Evolutionary conservation across 805 yeast genomes (phyloP).

Genomic region (Teunomyces lycoperdinae): DNA sequence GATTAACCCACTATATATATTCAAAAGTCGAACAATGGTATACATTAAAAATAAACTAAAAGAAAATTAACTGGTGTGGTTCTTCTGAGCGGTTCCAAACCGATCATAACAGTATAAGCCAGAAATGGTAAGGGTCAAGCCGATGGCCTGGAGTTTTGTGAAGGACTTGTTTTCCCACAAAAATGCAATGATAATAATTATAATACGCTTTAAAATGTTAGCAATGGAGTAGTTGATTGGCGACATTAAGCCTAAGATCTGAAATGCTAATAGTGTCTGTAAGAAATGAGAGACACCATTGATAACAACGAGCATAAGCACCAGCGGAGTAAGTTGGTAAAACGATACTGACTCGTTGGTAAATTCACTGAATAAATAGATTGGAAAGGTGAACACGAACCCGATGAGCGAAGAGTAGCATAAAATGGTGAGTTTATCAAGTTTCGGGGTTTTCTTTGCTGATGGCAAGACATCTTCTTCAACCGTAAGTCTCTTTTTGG

Average conservation of each 20-base stretch:
- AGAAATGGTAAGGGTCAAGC: conserved; percentile 33
- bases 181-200: conserved; percentile 64
- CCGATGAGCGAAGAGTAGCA: conserved; percentile 73
- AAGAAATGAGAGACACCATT: conserved; percentile 70
- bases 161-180: conserved; percentile 53
- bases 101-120: conserved; percentile 44
- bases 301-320: conserved; percentile 42
- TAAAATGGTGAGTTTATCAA: conserved; percentile 70
- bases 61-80: conserved; percentile 1
- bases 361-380: conserved; percentile 59
- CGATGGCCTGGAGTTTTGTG: conserved; percentile 31
- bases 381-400: conserved; percentile 60
- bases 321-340: conserved; percentile 27
- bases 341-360: conserved; percentile 24
- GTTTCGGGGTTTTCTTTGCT: conserved; percentile 33
- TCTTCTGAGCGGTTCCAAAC: conserved; percentile 29
- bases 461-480: conserved; percentile 20
- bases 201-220: conserved; percentile 69
- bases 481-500: conserved; percentile 65
- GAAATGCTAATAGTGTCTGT: conserved; percentile 75
- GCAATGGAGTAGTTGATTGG: conserved; percentile 81
- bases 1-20: neutral
- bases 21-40: neutral
- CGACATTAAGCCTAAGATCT: conserved; percentile 65
- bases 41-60: neutral